A percentile compares a stretch with the other conserved stretches of the same genome.
Evolutionary conservation across 2,329 filamentous ascomycete genomes (phyloP).

Genomic region (Colletotrichum sp.): DNA sequence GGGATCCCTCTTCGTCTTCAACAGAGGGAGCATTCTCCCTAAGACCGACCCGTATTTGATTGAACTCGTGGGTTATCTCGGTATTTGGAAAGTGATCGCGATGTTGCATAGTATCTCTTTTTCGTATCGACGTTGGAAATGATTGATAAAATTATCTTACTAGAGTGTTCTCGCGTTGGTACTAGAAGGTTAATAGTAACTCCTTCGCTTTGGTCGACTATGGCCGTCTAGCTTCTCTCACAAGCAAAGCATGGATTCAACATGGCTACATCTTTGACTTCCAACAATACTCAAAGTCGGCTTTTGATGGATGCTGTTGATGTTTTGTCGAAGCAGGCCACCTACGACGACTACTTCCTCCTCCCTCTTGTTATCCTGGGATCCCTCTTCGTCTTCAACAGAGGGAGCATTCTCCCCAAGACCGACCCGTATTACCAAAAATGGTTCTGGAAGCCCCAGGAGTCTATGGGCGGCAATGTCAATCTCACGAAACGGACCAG

Average conservation of each 20-base stretch:
- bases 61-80: too few species aligned
- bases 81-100: too few species aligned
- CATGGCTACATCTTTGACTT: not conserved
- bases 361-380: not conserved
- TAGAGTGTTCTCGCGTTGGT: not conserved
- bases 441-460: not conserved
- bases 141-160: not conserved
- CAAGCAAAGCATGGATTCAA: not conserved
- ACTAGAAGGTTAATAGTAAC: not conserved
- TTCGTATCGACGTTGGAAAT: too few species aligned
- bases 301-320: not conserved
- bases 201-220: not conserved
- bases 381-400: not conserved
- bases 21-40: not conserved
- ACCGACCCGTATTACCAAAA: not conserved
- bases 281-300: not conserved
- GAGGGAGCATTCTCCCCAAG: not conserved
- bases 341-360: not conserved
- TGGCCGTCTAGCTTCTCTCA: not conserved
- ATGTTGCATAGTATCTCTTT: too few species aligned
- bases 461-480: not conserved
- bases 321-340: not conserved
- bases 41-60: not conserved
- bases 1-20: not conserved
- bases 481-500: not conserved